phyloP scores from a whole-genome alignment of 768 basidiomycete species.

The Amanita polypyramis region DNA sequence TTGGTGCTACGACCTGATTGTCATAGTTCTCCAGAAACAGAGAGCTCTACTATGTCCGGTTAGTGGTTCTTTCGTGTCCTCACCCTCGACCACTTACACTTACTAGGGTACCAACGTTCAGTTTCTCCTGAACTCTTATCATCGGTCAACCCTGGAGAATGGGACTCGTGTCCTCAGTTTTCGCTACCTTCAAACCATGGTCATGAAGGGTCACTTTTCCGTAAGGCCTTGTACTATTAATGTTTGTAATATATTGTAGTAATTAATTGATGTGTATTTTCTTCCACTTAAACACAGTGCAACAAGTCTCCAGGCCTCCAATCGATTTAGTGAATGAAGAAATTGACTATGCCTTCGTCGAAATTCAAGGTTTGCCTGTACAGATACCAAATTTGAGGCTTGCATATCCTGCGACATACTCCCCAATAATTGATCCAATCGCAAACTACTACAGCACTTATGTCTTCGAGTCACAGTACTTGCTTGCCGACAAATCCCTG shows the following conservation, averaged over 20 bases:
- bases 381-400: not conserved
- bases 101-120: not conserved
- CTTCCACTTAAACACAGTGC: conserved; percentile 12
- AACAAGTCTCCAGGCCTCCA: not conserved
- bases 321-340: not conserved
- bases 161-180: not conserved
- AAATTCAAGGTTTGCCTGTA: not conserved
- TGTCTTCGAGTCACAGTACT: conserved; percentile 4
- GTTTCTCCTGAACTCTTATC: not conserved
- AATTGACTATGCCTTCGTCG: not conserved
- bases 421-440: not conserved
- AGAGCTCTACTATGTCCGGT: conserved; percentile 9
- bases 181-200: not conserved
- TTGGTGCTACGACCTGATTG: conserved; percentile 25
- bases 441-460: conserved; percentile 1
- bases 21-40: conserved; percentile 10
- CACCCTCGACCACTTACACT: not conserved
- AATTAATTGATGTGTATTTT: conserved; percentile 36
- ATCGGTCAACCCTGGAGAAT: not conserved
- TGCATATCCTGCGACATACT: not conserved
- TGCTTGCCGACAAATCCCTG: not conserved
- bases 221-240: conserved; percentile 72
- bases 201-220: conserved; percentile 13
- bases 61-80: not conserved
- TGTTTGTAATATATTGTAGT: conserved; percentile 57